These are phyloP conservation scores for Rutstroemia sp. DNA, from an alignment of 2,329 filamentous ascomycete genomes.

Conservation along the genomic window DNA sequence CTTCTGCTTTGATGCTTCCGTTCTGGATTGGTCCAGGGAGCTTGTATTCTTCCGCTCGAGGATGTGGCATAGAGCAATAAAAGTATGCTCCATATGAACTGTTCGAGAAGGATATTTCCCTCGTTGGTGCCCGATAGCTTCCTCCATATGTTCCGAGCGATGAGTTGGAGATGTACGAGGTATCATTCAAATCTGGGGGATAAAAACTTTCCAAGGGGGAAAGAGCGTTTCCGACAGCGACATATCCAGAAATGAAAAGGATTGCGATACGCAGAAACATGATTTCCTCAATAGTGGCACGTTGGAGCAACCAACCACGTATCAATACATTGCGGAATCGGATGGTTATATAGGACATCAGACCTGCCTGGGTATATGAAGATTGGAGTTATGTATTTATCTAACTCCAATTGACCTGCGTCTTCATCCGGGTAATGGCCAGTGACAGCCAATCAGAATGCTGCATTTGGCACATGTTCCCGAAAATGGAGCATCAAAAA, in stretches of 20 bases:
- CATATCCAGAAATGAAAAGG: not conserved
- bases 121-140: conserved; percentile 28
- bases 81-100: conserved; percentile 30
- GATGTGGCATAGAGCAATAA: conserved; percentile 35
- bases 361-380: no score
- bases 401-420: no score
- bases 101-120: conserved; percentile 12
- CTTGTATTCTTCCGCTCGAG: conserved; percentile 28
- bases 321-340: no score
- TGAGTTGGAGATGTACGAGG: conserved; percentile 31
- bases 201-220: conserved; percentile 28
- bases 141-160: conserved; percentile 32
- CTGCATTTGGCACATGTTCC: no score
- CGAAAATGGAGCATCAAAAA: no score
- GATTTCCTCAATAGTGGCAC: not conserved
- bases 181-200: conserved; percentile 31
- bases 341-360: no score
- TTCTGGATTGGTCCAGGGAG: conserved; percentile 27
- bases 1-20: conserved; percentile 23
- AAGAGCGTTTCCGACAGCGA: not conserved
- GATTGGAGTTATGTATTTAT: no score
- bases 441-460: no score
- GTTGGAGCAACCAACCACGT: no score
- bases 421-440: no score
- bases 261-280: not conserved